phyloP scores from a whole-genome alignment of 2,329 filamentous ascomycete species.

The Hawksworthiomyces lignivorus region DNA sequence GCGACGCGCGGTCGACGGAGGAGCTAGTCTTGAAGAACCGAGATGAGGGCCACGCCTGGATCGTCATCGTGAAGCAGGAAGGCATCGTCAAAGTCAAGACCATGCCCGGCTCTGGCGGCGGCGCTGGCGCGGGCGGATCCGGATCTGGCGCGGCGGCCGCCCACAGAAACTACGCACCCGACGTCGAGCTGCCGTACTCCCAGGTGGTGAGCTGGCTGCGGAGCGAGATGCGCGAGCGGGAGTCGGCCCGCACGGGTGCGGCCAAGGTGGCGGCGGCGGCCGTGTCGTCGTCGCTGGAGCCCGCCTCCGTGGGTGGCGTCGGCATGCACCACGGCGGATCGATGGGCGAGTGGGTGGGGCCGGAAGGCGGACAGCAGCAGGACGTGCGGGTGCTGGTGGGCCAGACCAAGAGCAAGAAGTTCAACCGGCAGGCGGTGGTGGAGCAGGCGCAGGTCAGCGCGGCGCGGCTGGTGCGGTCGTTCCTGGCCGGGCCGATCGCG shows the following conservation, averaged over 20 bases:
- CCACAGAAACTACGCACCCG: slow-evolving; percentile 60
- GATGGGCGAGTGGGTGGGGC: slow-evolving; percentile 3
- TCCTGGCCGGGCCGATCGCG: slow-evolving; percentile 70
- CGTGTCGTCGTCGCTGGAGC: slow-evolving; percentile 20
- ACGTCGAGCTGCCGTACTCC: slow-evolving; percentile 64
- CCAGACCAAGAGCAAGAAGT: slow-evolving; percentile 82
- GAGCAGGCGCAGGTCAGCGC: slow-evolving; percentile 61
- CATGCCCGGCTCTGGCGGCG: slow-evolving; percentile 35
- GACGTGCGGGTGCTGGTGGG: slow-evolving; percentile 81
- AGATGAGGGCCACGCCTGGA: slow-evolving; percentile 74
- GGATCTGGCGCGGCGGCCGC: background rate
- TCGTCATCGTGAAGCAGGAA: slow-evolving; percentile 73
- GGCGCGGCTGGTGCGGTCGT: slow-evolving; percentile 59
- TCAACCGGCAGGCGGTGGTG: slow-evolving; percentile 78
- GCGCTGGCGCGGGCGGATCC: background rate
- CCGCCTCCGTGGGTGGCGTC: slow-evolving; percentile 4
- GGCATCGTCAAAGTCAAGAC: slow-evolving; percentile 74
- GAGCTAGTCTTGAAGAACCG: slow-evolving; percentile 70
- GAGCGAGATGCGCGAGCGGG: slow-evolving; percentile 64
- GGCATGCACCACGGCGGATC: slow-evolving; percentile 20
- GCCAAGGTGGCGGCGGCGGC: slow-evolving; percentile 12
- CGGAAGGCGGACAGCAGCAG: slow-evolving; percentile 32
- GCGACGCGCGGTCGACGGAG: slow-evolving; percentile 70
- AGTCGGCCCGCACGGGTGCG: slow-evolving; percentile 16
- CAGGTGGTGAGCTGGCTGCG: slow-evolving; percentile 77